Conservation (phyloP, 2,329 filamentous ascomycete species). For the Neocatenulostroma microsporum region DNA sequence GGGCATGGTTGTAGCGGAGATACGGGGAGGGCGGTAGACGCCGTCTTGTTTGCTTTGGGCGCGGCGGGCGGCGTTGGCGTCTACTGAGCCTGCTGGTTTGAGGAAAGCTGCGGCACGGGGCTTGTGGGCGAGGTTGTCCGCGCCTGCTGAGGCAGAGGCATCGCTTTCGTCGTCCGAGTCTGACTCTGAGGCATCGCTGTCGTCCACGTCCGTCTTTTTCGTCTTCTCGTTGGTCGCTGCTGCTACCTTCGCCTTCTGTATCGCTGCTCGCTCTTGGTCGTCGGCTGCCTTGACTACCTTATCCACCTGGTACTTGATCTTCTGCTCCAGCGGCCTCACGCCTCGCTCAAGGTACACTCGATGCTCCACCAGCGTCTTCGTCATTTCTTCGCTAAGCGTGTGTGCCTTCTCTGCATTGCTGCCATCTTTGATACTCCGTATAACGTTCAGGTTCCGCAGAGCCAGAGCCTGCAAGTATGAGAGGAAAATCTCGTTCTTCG, state of each 20-base stretch:
- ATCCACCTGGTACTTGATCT: slow-evolving; percentile 91
- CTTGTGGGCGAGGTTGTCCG: slow-evolving; percentile 55
- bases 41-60: slow-evolving; percentile 46
- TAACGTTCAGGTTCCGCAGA: slow-evolving; percentile 50
- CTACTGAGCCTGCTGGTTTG: slow-evolving; percentile 19
- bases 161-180: slow-evolving; percentile 30
- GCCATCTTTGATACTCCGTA: slow-evolving; percentile 30
- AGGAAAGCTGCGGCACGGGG: slow-evolving; percentile 49
- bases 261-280: slow-evolving; percentile 51
- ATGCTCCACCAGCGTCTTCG: slow-evolving; percentile 81
- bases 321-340: slow-evolving; percentile 78
- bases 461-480: slow-evolving; percentile 93
- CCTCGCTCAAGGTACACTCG: slow-evolving; percentile 92
- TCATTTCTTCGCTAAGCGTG: slow-evolving; percentile 58
- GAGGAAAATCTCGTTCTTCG: slow-evolving; percentile 94
- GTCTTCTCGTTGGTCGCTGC: slow-evolving; percentile 15
- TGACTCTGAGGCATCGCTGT: slow-evolving; percentile 26
- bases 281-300: slow-evolving; percentile 85
- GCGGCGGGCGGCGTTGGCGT: slow-evolving; percentile 22
- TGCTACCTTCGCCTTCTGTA: slow-evolving; percentile 28
- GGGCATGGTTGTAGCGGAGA: slow-evolving; percentile 73
- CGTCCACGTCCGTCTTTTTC: slow-evolving; percentile 20
- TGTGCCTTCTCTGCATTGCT: slow-evolving; percentile 29
- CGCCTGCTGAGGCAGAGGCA: slow-evolving; percentile 35
- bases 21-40: slow-evolving; percentile 81